Percentiles rank a stretch among this genome's conserved stretches.
Conservation (phyloP, 306 rosid species). For the Cucurbita maxima region DNA sequence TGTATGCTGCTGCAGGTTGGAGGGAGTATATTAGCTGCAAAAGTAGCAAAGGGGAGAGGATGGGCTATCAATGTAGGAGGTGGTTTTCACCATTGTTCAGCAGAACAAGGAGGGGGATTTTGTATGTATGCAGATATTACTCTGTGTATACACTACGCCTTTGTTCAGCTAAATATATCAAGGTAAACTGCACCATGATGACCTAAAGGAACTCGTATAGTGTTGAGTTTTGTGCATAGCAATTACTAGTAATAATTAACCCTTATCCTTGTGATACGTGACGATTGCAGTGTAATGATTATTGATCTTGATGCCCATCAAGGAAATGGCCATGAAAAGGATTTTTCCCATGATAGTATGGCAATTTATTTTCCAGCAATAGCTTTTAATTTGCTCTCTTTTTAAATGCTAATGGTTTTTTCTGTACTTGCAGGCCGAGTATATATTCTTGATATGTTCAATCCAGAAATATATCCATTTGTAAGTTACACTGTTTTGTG, state of each 20-base stretch:
- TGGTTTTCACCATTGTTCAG: constrained; percentile 91
- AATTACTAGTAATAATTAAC: background rate
- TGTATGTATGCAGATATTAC: constrained; percentile 85
- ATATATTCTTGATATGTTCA: constrained; percentile 77
- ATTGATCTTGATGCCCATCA: constrained; percentile 98
- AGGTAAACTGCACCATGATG: constrained; percentile 27
- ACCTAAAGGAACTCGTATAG: background rate
- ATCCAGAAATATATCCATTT: constrained; percentile 84
- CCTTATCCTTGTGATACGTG: background rate
- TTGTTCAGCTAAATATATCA: constrained; percentile 53
- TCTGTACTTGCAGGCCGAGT: constrained; percentile 53
- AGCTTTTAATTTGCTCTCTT: constrained; percentile 14
- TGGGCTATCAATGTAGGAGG: constrained; percentile 98
- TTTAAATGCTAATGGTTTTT: constrained; percentile 3
- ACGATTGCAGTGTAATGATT: constrained; percentile 64
- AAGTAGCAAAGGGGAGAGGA: constrained; percentile 84
- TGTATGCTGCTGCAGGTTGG: constrained; percentile 47
- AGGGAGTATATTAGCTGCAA: constrained; percentile 77
- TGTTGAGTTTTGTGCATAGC: constrained; percentile 7
- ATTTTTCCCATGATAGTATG: constrained; percentile 64
- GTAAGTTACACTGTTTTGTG: constrained; percentile 27
- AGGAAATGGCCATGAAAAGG: constrained; percentile 92
- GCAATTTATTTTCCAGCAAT: constrained; percentile 11
- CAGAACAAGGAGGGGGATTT: constrained; percentile 76
- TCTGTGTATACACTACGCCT: constrained; percentile 67